phyloP scores from a whole-genome alignment of 768 basidiomycete species.

The Crepidotus variabilis region DNA sequence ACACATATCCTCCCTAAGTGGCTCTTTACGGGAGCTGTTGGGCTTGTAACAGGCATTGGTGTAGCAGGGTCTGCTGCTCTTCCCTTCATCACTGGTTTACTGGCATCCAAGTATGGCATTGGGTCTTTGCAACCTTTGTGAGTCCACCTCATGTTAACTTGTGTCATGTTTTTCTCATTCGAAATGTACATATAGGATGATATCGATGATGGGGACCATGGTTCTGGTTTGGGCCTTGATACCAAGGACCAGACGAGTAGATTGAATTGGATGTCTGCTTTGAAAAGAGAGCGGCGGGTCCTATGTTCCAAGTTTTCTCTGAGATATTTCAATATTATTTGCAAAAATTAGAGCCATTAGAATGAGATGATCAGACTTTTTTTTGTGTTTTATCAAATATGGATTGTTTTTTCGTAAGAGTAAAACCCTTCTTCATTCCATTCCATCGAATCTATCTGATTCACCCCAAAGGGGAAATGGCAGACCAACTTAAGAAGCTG shows the following conservation, averaged over 20 bases:
- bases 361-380: no score
- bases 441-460: no score
- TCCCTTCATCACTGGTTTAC: conserved; percentile 68
- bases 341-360: no score
- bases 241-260: conserved; percentile 25
- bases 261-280: conserved; percentile 4
- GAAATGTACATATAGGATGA: conserved; percentile 32
- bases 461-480: no score
- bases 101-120: conserved; percentile 62
- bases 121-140: conserved; percentile 58
- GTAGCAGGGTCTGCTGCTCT: conserved; percentile 67
- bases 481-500: no score
- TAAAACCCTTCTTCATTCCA: no score
- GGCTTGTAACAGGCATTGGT: conserved; percentile 62
- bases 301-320: no score
- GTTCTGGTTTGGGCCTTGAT: conserved; percentile 48
- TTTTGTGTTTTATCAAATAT: no score
- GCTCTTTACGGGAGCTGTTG: conserved; percentile 59
- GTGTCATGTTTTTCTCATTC: background rate
- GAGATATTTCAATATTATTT: no score
- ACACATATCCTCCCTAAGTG: conserved; percentile 65
- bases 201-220: conserved; percentile 60
- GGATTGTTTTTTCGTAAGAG: no score
- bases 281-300: no score
- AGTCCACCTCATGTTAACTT: conserved; percentile 18